Base-by-base conservation (phyloP, 257 asterid genomes). In the Solanum piurae region DNA sequence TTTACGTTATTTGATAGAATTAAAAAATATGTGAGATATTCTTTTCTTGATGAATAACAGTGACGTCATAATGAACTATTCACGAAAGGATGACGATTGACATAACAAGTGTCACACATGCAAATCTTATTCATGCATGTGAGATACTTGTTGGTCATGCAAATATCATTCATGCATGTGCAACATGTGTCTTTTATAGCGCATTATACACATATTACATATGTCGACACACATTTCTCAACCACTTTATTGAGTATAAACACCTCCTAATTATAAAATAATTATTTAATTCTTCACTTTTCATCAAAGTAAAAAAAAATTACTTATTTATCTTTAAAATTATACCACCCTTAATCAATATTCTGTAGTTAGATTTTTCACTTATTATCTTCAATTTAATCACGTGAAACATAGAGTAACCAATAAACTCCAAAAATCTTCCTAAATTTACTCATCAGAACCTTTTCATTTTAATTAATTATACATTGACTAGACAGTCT, bases 191-290 rank as follows among this genome's bases (percentile, higher is more conserved):
- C 37, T 27, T 64, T 66, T 5, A 2, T 12, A 64, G 25, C 18
- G 10, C 12, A 20, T 58, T 58, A 68, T 27, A 6, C 2, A 0
- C 5, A 29, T 25, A 4, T 11, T 12, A n/a, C 0, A 12, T 12
- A 64, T n/a, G 4, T 11, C 29, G 8, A 64, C 2, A 64, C 37
- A 27, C 37, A 27, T 27, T 68, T 27, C 1, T 68, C 21, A 68
- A 29, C 9, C 10, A 27, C 0, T 68, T 68, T 27, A 68, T 68
- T 14, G 10, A 6, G 21, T 0, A 23, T n/a, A 12, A 12, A 12
- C 20, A 27, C 74, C 37, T 27, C 5, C 2, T 12, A 27, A 29
- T 27, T 68, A 27, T 27, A 11, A 68, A 68, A 29, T 13, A 27
- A 14, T 2, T 14, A 68, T 13, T 68, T 68, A 68, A 10, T 5